These are phyloP conservation scores for Taphrina betulina DNA, from an alignment of 1,139 yeast genomes.

Conservation along the genomic window DNA sequence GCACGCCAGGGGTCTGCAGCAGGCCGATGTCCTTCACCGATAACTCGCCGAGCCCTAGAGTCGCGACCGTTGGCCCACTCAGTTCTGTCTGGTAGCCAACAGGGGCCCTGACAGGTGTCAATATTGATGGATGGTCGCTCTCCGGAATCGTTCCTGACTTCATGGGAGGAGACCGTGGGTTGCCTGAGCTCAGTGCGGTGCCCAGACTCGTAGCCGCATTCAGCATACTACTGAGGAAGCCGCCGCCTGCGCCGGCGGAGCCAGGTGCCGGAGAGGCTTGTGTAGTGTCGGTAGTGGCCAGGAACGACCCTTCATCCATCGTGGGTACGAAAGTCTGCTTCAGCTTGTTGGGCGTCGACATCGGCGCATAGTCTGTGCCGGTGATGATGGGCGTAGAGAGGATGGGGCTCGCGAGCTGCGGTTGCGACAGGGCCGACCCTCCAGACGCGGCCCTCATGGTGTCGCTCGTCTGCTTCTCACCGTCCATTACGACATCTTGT, in stretches of 20 bases:
- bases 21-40: constrained; percentile 16
- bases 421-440: not conserved
- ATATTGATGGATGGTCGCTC: no score
- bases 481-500: no score
- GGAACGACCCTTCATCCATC: no score
- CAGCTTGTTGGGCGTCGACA: not conserved
- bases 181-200: not conserved
- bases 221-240: constrained; percentile 4
- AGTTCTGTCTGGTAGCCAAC: not conserved
- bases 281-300: not conserved
- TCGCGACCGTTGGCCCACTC: not conserved
- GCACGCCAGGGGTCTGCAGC: no score
- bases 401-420: constrained; percentile 2
- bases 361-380: not conserved
- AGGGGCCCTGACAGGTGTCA: no score
- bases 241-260: constrained; percentile 13
- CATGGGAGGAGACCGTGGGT: not conserved
- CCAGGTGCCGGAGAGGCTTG: not conserved
- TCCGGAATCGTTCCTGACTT: not conserved
- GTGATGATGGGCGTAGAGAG: not conserved
- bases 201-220: constrained; percentile 17
- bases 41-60: not conserved
- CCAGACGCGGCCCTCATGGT: no score
- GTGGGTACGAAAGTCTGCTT: no score
- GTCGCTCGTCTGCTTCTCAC: not conserved